Conservation (phyloP, 2,329 filamentous ascomycete species). For the Hypoxylon sp. region DNA sequence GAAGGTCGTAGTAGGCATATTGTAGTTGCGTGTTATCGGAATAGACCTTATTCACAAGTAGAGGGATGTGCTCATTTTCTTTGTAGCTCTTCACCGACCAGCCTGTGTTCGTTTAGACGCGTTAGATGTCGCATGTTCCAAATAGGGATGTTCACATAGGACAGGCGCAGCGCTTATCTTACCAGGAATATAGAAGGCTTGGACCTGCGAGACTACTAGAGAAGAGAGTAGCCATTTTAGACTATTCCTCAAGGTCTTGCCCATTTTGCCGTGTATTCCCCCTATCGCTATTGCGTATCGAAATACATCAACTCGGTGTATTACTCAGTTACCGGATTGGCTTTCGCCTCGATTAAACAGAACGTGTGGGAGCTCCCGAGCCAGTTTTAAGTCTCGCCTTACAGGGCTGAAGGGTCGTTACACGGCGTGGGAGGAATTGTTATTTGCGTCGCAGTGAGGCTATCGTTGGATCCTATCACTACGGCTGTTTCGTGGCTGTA, state of each 20-base stretch:
- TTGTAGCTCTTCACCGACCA: conserved; percentile 87
- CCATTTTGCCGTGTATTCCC: conserved; percentile 47
- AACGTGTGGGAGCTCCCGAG: not conserved
- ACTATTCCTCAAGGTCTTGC: conserved; percentile 44
- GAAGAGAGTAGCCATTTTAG: conserved; percentile 64
- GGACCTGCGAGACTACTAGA: conserved; percentile 63
- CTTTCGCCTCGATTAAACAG: conserved; percentile 21
- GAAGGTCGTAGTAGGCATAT: conserved; percentile 90
- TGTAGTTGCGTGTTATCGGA: conserved; percentile 92
- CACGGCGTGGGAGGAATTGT: conserved; percentile 19
- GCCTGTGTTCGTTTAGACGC: conserved; percentile 61
- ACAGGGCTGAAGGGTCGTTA: conserved; percentile 13
- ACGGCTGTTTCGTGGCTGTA: conserved; percentile 31
- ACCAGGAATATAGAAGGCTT: conserved; percentile 91
- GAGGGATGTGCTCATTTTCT: conserved; percentile 81
- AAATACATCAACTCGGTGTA: conserved; percentile 49
- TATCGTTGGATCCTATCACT: conserved; percentile 32
- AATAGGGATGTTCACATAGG: conserved; percentile 4
- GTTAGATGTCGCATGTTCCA: conserved; percentile 41
- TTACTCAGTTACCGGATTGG: conserved; percentile 7
- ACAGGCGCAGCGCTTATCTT: conserved; percentile 52
- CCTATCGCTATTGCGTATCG: conserved; percentile 40
- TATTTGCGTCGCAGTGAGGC: conserved; percentile 34
- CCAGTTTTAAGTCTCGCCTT: conserved; percentile 9
- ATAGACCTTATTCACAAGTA: conserved; percentile 94